Conservation (phyloP, 768 basidiomycete species). For the Melanogaster broomeanus region DNA sequence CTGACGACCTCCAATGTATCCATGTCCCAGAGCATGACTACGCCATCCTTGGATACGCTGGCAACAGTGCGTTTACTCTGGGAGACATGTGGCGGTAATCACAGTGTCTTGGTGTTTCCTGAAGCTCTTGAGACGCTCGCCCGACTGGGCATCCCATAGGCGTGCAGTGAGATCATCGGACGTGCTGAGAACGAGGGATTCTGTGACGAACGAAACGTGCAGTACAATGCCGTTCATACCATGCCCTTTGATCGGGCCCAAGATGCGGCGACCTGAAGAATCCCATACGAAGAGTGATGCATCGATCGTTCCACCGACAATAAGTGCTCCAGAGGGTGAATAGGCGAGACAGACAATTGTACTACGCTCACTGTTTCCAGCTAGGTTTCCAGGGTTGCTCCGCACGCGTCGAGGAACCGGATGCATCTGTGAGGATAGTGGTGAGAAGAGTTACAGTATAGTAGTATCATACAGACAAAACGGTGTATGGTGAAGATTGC, state of each 20-base stretch:
- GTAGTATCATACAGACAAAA: too few species aligned
- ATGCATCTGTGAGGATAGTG: too few species aligned
- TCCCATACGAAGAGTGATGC: slow-evolving; percentile 2
- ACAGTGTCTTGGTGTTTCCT: background rate
- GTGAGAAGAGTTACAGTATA: too few species aligned
- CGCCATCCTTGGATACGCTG: background rate
- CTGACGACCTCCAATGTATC: background rate
- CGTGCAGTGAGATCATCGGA: background rate
- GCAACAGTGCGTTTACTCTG: background rate
- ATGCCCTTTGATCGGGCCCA: slow-evolving; percentile 1
- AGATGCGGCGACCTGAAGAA: background rate
- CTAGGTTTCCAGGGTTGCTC: background rate
- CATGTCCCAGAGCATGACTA: background rate
- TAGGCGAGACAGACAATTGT: background rate
- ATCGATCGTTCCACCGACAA: slow-evolving; percentile 3
- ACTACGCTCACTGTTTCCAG: background rate
- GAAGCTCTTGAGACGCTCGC: background rate
- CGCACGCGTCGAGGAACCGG: background rate
- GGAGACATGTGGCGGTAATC: background rate
- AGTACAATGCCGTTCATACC: background rate
- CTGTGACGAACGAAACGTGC: slow-evolving; percentile 1
- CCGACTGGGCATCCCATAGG: slow-evolving; percentile 2
- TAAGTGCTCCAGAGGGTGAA: slow-evolving; percentile 8
- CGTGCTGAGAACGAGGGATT: background rate
- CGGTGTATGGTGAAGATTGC: too few species aligned